Base-by-base conservation (phyloP, 441 rosid species). In the Rhodomyrtus psidioides region DNA sequence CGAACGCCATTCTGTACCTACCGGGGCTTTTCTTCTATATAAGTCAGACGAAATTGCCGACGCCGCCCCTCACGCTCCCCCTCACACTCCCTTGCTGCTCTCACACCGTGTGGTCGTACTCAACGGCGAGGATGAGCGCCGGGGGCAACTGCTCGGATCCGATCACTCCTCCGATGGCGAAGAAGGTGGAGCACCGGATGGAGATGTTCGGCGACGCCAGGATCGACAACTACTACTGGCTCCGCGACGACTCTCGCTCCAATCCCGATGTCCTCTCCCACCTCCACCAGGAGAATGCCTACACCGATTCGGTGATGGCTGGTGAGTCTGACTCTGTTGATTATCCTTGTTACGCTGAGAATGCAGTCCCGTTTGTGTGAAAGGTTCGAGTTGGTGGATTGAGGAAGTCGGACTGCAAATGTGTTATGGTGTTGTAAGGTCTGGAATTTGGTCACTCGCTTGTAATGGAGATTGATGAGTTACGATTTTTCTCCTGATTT, bases 161-260 rank as follows among this genome's bases (percentile, higher is more conserved):
- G 49, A 24, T 70, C 49, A 60, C 89, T 12, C 94, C 96, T 86
- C 98, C 97, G 30, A 91, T 82, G 85, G 95, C 98, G 81, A 94
- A 95, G 94, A 97, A 96, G 89, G 95, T 94, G 62, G 94, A 96
- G 87, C 96, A 94, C 87, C 90, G 76, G 74, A 94, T 96, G 95
- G 92, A 94, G 91, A 30, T 94, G 94, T 94, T 95, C 85, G 95
- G 97, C 19, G 98, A 96, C 85, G 90, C 92, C 53, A 92, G 98
- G 85, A 87, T 93, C 9, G 99, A 95, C 87, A 89, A 91, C 74
- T 93, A 95, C 90, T 95, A 96, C 91, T 96, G 98, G 98, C 97
- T 97, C 27, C 98, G 98, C 12, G 98, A 96, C 56, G 99, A 96
- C 89, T 93, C 98, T 82, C 97, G 99, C 89, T 85, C 93, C 65